Conservation (phyloP, 2,329 filamentous ascomycete genomes). For the Pseudogymnoascus verrucosus region DNA sequence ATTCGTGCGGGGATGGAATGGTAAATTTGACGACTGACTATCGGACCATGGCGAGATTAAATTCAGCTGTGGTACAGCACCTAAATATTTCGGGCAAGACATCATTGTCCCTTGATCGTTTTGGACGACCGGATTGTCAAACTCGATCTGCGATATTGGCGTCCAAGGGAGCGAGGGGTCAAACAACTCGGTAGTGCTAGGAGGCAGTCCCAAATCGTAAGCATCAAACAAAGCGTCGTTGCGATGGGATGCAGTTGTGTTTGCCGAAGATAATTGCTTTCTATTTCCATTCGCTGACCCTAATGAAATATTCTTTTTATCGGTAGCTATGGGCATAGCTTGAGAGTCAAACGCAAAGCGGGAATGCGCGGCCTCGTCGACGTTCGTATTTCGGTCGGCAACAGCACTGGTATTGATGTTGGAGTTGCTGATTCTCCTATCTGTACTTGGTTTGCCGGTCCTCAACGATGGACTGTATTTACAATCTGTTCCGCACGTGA, state of each 20-base stretch:
- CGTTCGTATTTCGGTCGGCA: neutral
- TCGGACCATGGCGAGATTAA: neutral
- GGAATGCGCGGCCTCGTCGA: neutral
- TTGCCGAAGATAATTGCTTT: neutral
- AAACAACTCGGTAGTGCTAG: constrained; percentile 12
- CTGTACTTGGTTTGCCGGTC: constrained; percentile 40
- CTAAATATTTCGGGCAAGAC: neutral
- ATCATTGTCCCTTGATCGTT: neutral
- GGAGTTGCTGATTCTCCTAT: constrained; percentile 17
- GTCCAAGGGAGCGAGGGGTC: constrained; percentile 12
- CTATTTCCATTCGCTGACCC: neutral
- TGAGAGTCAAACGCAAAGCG: neutral
- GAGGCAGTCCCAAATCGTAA: neutral
- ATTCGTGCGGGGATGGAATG: neutral
- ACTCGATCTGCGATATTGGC: neutral
- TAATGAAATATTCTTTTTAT: constrained; percentile 2
- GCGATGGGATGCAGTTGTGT: neutral
- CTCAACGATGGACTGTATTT: constrained; percentile 45
- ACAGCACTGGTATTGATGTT: constrained; percentile 12
- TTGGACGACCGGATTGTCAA: neutral
- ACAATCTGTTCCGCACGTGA: constrained; percentile 41
- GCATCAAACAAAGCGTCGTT: neutral
- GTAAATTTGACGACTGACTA: neutral
- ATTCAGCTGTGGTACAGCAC: neutral
- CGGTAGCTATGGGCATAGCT: constrained; percentile 1